Percentiles rank a stretch among this genome's conserved stretches.
Conservation (phyloP, 2,329 filamentous ascomycete species). For the Juglanconis sp. region DNA sequence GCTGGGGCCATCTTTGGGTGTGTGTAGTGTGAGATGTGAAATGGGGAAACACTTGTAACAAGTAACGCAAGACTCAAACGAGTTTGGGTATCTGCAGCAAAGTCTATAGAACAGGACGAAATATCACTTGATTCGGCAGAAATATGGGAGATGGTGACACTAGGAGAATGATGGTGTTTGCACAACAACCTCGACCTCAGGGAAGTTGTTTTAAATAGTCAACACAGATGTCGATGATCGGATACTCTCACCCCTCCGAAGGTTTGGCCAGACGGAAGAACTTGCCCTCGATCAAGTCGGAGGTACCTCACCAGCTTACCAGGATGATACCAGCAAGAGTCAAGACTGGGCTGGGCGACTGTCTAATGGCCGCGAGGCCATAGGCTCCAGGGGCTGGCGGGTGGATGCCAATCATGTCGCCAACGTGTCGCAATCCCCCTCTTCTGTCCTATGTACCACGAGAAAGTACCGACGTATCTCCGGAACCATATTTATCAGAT, state of each 20-base stretch:
- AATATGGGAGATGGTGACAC: neutral
- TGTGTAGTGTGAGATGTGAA: neutral
- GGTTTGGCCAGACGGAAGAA: constrained; percentile 8
- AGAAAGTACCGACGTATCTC: neutral
- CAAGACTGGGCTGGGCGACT: neutral
- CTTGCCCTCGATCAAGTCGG: neutral
- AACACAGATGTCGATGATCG: neutral
- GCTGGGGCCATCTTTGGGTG: constrained; percentile 26
- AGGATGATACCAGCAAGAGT: neutral
- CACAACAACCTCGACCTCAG: neutral
- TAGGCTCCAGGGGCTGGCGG: neutral
- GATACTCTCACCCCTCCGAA: constrained; percentile 4
- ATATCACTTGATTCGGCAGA: neutral
- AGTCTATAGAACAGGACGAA: neutral
- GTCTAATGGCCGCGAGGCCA: neutral
- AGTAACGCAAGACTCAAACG: neutral
- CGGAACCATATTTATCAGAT: neutral
- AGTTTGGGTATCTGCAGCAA: neutral
- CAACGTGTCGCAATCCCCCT: neutral
- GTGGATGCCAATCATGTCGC: neutral
- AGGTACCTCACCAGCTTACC: neutral
- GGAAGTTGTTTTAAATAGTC: constrained; percentile 10
- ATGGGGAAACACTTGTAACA: neutral
- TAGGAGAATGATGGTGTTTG: neutral
- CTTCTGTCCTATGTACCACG: neutral